These are phyloP conservation scores for Amanita jacksonii DNA, from an alignment of 768 basidiomycete genomes.

Conservation along the genomic window DNA sequence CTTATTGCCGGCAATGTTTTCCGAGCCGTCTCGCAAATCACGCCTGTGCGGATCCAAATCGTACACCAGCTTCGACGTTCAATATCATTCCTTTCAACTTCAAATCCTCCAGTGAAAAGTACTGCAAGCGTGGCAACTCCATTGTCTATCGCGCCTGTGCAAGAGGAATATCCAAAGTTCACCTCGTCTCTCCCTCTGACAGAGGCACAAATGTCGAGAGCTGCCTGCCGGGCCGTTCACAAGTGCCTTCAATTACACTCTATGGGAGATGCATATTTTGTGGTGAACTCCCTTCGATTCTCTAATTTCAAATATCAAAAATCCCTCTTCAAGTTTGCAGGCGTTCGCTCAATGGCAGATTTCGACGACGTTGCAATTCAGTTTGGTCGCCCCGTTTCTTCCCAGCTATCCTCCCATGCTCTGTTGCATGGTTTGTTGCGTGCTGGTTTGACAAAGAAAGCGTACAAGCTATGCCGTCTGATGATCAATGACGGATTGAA, in stretches of 20 bases:
- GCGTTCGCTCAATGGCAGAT: slow-evolving; percentile 8
- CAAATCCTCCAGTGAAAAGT: background rate
- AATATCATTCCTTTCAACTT: background rate
- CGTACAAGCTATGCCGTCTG: slow-evolving; percentile 34
- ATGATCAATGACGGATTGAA: slow-evolving; percentile 47
- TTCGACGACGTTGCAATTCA: slow-evolving; percentile 12
- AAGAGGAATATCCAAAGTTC: background rate
- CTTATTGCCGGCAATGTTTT: slow-evolving; percentile 37
- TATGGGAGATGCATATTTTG: slow-evolving; percentile 40
- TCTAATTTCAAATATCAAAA: slow-evolving; percentile 21
- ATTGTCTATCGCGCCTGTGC: background rate
- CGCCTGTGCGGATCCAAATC: background rate
- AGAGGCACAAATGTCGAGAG: slow-evolving; percentile 13
- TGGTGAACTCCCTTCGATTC: slow-evolving; percentile 48
- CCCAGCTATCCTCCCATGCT: slow-evolving; percentile 51
- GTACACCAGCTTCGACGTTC: background rate
- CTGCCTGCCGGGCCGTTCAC: slow-evolving; percentile 44
- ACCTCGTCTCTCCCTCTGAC: background rate
- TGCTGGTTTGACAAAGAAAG: slow-evolving; percentile 35
- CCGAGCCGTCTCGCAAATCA: slow-evolving; percentile 10
- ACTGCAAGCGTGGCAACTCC: background rate
- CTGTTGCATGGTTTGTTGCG: slow-evolving; percentile 60
- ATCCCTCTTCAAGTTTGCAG: slow-evolving; percentile 7
- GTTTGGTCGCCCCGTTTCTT: slow-evolving; percentile 34
- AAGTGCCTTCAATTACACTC: slow-evolving; percentile 32